Conservation (phyloP, 2,329 filamentous ascomycete genomes). For the Endocalyx cinctus region DNA sequence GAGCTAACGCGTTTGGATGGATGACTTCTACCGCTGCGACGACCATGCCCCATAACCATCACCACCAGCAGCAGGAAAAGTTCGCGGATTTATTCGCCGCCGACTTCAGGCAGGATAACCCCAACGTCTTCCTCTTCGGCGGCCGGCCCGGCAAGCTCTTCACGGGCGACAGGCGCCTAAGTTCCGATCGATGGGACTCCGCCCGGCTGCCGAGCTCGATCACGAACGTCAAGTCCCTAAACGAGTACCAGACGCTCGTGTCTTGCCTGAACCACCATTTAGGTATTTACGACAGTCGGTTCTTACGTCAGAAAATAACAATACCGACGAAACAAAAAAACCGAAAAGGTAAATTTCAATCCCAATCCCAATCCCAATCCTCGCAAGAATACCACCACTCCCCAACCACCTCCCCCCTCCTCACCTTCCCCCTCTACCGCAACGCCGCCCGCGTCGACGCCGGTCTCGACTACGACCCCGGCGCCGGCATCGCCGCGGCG, state of each 20-base stretch:
- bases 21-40: constrained; percentile 20
- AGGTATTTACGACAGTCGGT: constrained; percentile 54
- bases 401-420: constrained; percentile 1
- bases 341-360: neutral
- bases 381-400: neutral
- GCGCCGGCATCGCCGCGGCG: constrained; percentile 48
- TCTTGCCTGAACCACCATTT: constrained; percentile 47
- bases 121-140: constrained; percentile 45
- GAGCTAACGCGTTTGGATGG: constrained; percentile 23
- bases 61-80: constrained; percentile 6
- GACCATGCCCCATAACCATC: constrained; percentile 11
- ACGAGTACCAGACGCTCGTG: constrained; percentile 46
- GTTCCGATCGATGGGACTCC: constrained; percentile 7
- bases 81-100: constrained; percentile 42
- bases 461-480: constrained; percentile 47
- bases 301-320: constrained; percentile 11
- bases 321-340: neutral
- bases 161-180: constrained; percentile 40
- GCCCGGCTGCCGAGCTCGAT: constrained; percentile 36
- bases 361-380: neutral
- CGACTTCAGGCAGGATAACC: constrained; percentile 40
- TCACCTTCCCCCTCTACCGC: constrained; percentile 42
- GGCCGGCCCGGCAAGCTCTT: constrained; percentile 44
- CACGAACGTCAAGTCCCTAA: constrained; percentile 46
- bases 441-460: constrained; percentile 45